phyloP scores from a whole-genome alignment of 2,329 filamentous ascomycete genomes.

The Aureobasidium musti region DNA sequence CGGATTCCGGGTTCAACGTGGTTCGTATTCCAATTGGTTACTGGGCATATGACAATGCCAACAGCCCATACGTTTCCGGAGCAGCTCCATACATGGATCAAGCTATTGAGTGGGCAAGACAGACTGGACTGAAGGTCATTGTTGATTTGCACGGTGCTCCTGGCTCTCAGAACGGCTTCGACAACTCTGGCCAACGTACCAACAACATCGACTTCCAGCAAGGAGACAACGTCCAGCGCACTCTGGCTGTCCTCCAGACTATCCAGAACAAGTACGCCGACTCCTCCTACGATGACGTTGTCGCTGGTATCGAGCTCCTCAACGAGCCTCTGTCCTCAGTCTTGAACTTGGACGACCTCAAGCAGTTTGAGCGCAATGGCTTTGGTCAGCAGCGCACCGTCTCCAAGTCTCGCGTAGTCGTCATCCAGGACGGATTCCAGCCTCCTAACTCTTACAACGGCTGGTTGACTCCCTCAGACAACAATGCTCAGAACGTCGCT shows the following conservation, averaged over 20 bases:
- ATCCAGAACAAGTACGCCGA: slow-evolving; percentile 61
- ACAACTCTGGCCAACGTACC: slow-evolving; percentile 60
- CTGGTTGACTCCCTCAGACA: slow-evolving; percentile 56
- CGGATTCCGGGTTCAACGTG: slow-evolving; percentile 59
- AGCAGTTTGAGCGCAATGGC: slow-evolving; percentile 59
- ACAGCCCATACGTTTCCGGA: slow-evolving; percentile 55
- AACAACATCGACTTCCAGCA: slow-evolving; percentile 49
- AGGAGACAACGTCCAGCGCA: slow-evolving; percentile 53
- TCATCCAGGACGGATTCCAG: slow-evolving; percentile 61
- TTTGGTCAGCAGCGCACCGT: slow-evolving; percentile 47
- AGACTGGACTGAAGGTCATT: slow-evolving; percentile 57
- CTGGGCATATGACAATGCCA: slow-evolving; percentile 59
- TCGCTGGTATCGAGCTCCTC: slow-evolving; percentile 59
- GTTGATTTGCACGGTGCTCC: slow-evolving; percentile 61
- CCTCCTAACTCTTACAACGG: slow-evolving; percentile 61
- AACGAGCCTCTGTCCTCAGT: slow-evolving; percentile 58
- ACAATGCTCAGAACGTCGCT: slow-evolving; percentile 57
- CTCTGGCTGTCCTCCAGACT: slow-evolving; percentile 58
- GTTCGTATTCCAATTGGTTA: slow-evolving; percentile 62
- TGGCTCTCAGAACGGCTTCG: slow-evolving; percentile 62
- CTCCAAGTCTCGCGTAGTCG: slow-evolving; percentile 47
- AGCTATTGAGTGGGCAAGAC: slow-evolving; percentile 59
- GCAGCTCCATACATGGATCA: slow-evolving; percentile 57
- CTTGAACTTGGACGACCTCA: slow-evolving; percentile 49
- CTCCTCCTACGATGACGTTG: slow-evolving; percentile 57